phyloP scores from a whole-genome alignment of 805 yeast genomes.

The Pichia manshurica region DNA sequence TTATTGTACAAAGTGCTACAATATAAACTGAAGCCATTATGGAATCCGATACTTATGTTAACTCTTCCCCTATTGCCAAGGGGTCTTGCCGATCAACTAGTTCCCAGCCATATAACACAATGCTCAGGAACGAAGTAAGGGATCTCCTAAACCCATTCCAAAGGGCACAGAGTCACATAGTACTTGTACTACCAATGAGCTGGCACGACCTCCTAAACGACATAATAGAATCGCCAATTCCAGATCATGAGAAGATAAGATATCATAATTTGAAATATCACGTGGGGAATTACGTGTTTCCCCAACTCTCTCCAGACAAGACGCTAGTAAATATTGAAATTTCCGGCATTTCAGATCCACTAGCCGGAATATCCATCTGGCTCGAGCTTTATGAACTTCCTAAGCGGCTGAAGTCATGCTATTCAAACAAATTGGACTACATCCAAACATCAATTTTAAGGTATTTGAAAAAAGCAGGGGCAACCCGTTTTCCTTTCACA shows the following conservation, averaged over 20 bases:
- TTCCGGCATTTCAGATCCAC: not conserved
- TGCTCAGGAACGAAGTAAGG: not conserved
- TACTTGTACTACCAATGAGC: conserved; percentile 3
- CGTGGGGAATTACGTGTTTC: not conserved
- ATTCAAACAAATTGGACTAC: not conserved
- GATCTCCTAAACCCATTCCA: not conserved
- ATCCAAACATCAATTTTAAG: not conserved
- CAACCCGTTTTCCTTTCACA: conserved; percentile 2
- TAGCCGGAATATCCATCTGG: conserved; percentile 2
- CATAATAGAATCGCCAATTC: not conserved
- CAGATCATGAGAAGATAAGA: not conserved
- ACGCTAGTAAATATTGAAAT: not conserved
- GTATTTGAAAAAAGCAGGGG: not conserved
- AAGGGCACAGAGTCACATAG: not conserved
- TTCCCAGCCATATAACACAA: too few species aligned
- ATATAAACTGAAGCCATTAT: too few species aligned
- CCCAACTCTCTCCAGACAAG: not conserved
- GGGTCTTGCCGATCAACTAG: not conserved
- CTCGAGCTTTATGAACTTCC: conserved; percentile 2
- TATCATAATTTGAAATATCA: not conserved
- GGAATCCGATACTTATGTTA: conserved; percentile 10
- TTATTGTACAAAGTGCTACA: too few species aligned
- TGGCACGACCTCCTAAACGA: not conserved
- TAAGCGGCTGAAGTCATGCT: not conserved
- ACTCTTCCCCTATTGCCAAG: conserved; percentile 4